These are phyloP conservation scores for Calonectria fujianensis DNA, from an alignment of 2,329 filamentous ascomycete species.

Conservation along the genomic window DNA sequence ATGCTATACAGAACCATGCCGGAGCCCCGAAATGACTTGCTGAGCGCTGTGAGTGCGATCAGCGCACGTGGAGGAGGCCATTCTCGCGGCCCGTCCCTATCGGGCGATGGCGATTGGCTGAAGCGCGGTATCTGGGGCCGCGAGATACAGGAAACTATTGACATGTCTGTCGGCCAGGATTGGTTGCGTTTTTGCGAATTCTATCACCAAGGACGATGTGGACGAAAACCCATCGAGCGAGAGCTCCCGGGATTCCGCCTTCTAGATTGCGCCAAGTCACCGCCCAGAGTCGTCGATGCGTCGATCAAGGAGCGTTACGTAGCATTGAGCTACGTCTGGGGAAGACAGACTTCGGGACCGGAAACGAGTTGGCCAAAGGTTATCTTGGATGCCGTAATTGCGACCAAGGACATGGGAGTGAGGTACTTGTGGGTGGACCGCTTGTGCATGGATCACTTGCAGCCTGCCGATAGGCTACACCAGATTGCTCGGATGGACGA, in stretches of 20 bases:
- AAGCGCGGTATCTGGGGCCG: conserved; percentile 60
- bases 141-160: conserved; percentile 55
- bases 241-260: conserved; percentile 59
- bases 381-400: conserved; percentile 57
- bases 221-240: conserved; percentile 48
- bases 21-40: conserved; percentile 51
- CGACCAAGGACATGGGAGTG: conserved; percentile 57
- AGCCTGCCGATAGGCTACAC: conserved; percentile 50
- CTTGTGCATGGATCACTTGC: conserved; percentile 58
- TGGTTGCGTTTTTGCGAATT: conserved; percentile 61
- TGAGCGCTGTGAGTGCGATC: conserved; percentile 48
- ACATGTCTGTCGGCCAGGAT: conserved; percentile 57
- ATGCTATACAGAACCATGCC: conserved; percentile 59
- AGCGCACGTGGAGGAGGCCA: conserved; percentile 43
- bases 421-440: conserved; percentile 63
- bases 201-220: conserved; percentile 59
- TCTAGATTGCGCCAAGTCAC: conserved; percentile 59
- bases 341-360: conserved; percentile 45
- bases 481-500: conserved; percentile 62
- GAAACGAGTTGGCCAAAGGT: conserved; percentile 57
- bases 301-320: conserved; percentile 57
- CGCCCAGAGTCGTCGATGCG: conserved; percentile 55
- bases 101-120: conserved; percentile 52
- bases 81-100: conserved; percentile 47
- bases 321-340: conserved; percentile 62